Conservation (phyloP, 1,284 basidiomycete genomes). For the Cryptococcus maquisensis region DNA sequence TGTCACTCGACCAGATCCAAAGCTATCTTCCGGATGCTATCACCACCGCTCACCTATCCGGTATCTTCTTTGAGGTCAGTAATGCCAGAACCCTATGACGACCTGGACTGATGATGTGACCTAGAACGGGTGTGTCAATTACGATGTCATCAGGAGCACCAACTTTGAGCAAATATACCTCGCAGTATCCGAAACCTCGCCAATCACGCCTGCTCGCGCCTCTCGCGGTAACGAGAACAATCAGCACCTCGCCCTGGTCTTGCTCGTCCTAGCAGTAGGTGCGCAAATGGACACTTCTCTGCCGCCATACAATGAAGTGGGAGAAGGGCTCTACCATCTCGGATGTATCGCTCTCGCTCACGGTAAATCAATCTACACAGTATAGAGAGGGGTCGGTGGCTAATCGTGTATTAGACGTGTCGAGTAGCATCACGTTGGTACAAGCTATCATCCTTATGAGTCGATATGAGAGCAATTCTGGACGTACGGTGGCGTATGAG, state of each 20-base stretch:
- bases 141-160: not conserved
- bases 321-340: conserved; percentile 7
- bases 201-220: not conserved
- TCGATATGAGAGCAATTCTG: conserved; percentile 6
- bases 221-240: not conserved
- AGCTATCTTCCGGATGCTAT: not conserved
- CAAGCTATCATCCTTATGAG: conserved; percentile 15
- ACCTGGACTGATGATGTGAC: not conserved
- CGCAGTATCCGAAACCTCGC: not conserved
- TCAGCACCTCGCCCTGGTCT: conserved; percentile 8
- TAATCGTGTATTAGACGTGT: not conserved
- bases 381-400: not conserved
- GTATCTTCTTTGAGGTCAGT: not conserved
- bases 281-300: conserved; percentile 9
- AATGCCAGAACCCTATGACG: not conserved
- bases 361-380: not conserved
- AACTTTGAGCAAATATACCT: not conserved
- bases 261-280: conserved; percentile 15
- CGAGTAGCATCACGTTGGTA: conserved; percentile 9
- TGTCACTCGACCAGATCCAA: not conserved
- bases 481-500: not conserved
- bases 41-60: not conserved
- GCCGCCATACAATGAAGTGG: conserved; percentile 4
- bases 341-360: conserved; percentile 8
- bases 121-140: not conserved